Conservation (phyloP, 2,329 filamentous ascomycete genomes). For the Pseudogymnoascus sp. region DNA sequence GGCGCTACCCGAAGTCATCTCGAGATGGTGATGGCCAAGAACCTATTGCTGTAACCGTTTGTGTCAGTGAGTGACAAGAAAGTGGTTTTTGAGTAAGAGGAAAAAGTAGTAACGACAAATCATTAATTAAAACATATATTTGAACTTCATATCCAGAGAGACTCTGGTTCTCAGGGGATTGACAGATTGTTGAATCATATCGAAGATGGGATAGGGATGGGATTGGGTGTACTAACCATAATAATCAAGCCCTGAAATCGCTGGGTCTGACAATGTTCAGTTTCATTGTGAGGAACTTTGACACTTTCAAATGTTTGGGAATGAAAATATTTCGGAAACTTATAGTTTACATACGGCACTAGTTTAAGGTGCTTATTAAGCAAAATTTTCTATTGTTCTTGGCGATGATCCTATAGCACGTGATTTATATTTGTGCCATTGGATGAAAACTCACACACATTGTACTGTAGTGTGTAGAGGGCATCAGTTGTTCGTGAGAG, state of each 20-base stretch:
- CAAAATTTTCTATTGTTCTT: background rate
- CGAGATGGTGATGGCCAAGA: background rate
- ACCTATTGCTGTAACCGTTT: background rate
- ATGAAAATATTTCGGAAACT: constrained; percentile 1
- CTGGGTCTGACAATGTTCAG: background rate
- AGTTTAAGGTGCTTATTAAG: constrained; percentile 4
- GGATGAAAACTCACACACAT: background rate
- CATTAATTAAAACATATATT: constrained; percentile 42
- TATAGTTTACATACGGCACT: constrained; percentile 4
- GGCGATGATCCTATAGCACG: background rate
- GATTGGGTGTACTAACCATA: constrained; percentile 14
- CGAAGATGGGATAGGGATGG: constrained; percentile 16
- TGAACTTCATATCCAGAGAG: constrained; percentile 38
- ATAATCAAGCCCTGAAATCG: background rate
- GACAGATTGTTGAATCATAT: constrained; percentile 73
- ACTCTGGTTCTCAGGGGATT: constrained; percentile 61
- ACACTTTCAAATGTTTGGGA: background rate
- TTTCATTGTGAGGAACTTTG: background rate
- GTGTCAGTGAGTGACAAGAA: constrained; percentile 7
- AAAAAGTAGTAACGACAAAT: constrained; percentile 28
- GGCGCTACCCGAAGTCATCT: constrained; percentile 16
- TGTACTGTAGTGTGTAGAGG: background rate
- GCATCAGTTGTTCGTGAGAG: background rate
- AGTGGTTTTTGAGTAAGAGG: constrained; percentile 10
- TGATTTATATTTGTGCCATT: background rate